Percentiles rank a stretch among this genome's conserved stretches.
These are phyloP conservation scores for Trichoderma koningiopsis DNA, from an alignment of 2,329 filamentous ascomycete species.

Conservation along the genomic window DNA sequence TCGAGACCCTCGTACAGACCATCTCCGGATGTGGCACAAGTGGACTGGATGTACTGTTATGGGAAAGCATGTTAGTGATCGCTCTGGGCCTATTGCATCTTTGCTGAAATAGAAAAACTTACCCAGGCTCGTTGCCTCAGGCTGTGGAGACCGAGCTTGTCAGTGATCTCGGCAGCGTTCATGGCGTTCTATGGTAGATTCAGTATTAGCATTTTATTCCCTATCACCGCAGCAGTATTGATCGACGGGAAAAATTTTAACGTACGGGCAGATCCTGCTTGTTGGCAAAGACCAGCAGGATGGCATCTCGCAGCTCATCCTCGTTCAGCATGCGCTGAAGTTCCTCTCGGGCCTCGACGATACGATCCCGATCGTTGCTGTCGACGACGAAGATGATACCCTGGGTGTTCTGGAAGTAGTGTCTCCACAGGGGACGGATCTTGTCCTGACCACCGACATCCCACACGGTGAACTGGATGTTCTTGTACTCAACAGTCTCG, in stretches of 20 bases:
- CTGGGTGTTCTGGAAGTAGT: slow-evolving; percentile 99
- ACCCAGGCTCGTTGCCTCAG: slow-evolving; percentile 99
- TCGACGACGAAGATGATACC: slow-evolving; percentile 99
- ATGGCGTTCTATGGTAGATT: slow-evolving; percentile 77
- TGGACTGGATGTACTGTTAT: slow-evolving; percentile 96
- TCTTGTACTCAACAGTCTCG: slow-evolving; percentile 99
- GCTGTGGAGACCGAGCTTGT: slow-evolving; percentile 99
- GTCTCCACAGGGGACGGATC: slow-evolving; percentile 98
- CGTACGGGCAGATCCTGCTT: slow-evolving; percentile 98
- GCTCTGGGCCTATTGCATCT: not conserved
- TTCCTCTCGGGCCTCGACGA: slow-evolving; percentile 95
- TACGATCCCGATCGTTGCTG: slow-evolving; percentile 97
- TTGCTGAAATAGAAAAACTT: slow-evolving; percentile 50
- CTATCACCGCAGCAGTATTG: not conserved
- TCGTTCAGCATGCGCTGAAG: slow-evolving; percentile 98
- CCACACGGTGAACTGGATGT: slow-evolving; percentile 99
- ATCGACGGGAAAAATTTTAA: slow-evolving; percentile 33
- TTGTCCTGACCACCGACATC: slow-evolving; percentile 99
- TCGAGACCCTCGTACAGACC: slow-evolving; percentile 99
- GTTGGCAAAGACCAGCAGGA: slow-evolving; percentile 98
- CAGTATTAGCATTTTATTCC: slow-evolving; percentile 24
- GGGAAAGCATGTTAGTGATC: slow-evolving; percentile 24
- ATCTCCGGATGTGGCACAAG: slow-evolving; percentile 97
- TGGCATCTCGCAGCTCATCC: slow-evolving; percentile 95
- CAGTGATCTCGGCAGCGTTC: slow-evolving; percentile 99